A percentile compares a stretch with the other conserved stretches of the same genome.
Evolutionary conservation across 805 yeast genomes (phyloP).

Genomic region (Teunomyces aglyptinius): DNA sequence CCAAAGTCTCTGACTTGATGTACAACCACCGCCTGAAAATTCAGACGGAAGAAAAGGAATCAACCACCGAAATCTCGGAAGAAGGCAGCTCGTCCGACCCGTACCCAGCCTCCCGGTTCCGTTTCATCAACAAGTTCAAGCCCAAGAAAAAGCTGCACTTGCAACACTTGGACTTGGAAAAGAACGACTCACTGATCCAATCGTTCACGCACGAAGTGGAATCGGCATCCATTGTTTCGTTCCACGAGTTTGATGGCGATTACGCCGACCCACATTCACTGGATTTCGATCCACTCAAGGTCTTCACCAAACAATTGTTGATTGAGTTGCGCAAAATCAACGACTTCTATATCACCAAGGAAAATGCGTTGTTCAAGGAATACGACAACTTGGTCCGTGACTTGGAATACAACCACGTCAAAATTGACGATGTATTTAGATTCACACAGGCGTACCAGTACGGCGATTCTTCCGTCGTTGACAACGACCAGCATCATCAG

Average conservation of each 20-base stretch:
- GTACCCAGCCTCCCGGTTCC: constrained; percentile 12
- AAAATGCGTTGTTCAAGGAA: constrained; percentile 44
- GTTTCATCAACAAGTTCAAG: constrained; percentile 18
- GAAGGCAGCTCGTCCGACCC: constrained; percentile 1
- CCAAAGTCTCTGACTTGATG: constrained; percentile 30
- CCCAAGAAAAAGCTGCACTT: constrained; percentile 8
- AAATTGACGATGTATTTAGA: constrained; percentile 25
- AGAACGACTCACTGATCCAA: constrained; percentile 10
- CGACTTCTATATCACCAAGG: constrained; percentile 48
- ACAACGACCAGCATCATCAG: constrained; percentile 20
- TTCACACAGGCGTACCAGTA: constrained; percentile 25
- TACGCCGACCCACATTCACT: constrained; percentile 8
- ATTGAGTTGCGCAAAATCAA: constrained; percentile 54
- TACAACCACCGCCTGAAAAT: constrained; percentile 7
- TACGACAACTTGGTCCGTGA: constrained; percentile 49
- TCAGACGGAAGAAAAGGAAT: constrained; percentile 1
- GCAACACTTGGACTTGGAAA: constrained; percentile 5
- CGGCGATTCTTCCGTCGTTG: constrained; percentile 10
- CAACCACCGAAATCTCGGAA: neutral
- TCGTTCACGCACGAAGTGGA: constrained; percentile 17
- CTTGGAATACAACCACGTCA: constrained; percentile 32
- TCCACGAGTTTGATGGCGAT: constrained; percentile 8
- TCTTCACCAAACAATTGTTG: constrained; percentile 46
- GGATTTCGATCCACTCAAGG: constrained; percentile 30
- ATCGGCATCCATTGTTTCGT: constrained; percentile 15